A percentile compares a stretch with the other conserved stretches of the same genome.
These are phyloP conservation scores for Russula abietina DNA, from an alignment of 768 basidiomycete species.

Conservation along the genomic window DNA sequence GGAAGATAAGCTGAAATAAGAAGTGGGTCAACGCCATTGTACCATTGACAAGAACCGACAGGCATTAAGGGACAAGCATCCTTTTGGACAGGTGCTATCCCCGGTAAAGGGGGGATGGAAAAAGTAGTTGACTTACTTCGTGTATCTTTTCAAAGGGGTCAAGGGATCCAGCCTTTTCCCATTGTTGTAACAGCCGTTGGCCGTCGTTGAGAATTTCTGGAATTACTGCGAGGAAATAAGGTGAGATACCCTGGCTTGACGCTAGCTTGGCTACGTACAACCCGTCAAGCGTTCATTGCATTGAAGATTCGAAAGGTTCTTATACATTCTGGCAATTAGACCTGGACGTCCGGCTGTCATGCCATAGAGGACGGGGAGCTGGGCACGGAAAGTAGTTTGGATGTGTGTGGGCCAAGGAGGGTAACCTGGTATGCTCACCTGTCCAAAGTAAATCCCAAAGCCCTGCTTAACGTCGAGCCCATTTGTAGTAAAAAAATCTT, in stretches of 20 bases:
- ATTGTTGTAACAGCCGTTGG: constrained; percentile 52
- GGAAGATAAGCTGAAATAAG: constrained; percentile 50
- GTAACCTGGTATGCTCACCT: constrained; percentile 40
- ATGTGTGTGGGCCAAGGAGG: not conserved
- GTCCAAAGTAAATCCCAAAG: constrained; percentile 72
- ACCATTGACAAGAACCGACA: not conserved
- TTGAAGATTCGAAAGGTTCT: constrained; percentile 59
- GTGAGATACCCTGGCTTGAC: constrained; percentile 11
- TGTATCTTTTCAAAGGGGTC: constrained; percentile 72
- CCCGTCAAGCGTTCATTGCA: constrained; percentile 52
- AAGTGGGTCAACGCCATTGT: not conserved
- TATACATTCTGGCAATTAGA: constrained; percentile 61
- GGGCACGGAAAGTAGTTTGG: constrained; percentile 14
- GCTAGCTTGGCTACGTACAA: constrained; percentile 40
- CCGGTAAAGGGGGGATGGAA: not conserved
- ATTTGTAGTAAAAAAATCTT: constrained; percentile 62
- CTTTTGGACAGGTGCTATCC: constrained; percentile 5
- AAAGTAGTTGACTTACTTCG: constrained; percentile 41
- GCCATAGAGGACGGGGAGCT: constrained; percentile 74
- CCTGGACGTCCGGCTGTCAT: constrained; percentile 63
- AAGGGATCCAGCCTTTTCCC: constrained; percentile 58
- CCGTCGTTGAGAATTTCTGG: constrained; percentile 60
- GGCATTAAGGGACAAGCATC: not conserved
- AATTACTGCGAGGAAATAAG: constrained; percentile 44
- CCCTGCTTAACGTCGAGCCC: constrained; percentile 66